These are phyloP conservation scores for Spinellus fusiger DNA, from an alignment of 192 early-diverging fungal species.

Conservation along the genomic window DNA sequence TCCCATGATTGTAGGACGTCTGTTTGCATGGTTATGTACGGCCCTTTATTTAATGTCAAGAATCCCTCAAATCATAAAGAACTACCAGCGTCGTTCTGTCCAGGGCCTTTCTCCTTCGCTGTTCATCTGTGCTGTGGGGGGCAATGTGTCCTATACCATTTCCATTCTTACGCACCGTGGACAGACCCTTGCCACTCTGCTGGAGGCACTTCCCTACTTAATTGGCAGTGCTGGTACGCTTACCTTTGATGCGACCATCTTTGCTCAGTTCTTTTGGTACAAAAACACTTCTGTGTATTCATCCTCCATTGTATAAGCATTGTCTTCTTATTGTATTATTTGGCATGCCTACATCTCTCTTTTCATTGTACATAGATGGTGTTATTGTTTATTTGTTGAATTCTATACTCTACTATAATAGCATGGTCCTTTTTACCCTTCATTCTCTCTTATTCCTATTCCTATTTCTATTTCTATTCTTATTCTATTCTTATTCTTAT, in stretches of 20 bases:
- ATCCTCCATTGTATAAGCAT: no score
- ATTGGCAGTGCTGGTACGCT: conserved; percentile 67
- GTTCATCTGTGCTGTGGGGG: conserved; percentile 68
- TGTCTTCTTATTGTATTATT: no score
- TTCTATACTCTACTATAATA: no score
- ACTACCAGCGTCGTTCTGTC: conserved; percentile 49
- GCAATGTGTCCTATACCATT: conserved; percentile 58
- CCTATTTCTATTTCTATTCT: no score
- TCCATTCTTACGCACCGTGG: conserved; percentile 42
- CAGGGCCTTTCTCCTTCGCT: conserved; percentile 69
- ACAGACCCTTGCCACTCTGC: conserved; percentile 19
- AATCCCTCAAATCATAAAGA: conserved; percentile 73
- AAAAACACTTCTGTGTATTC: no score
- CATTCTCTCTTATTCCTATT: no score
- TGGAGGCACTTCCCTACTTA: conserved; percentile 47
- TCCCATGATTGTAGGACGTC: conserved; percentile 35
- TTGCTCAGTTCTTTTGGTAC: conserved; percentile 40
- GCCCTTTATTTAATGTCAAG: conserved; percentile 61
- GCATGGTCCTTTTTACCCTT: no score
- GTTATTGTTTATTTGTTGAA: no score
- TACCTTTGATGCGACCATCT: conserved; percentile 64
- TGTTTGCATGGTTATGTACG: conserved; percentile 67
- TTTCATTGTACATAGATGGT: no score
- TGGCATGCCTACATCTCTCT: no score
- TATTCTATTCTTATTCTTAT: no score